Base-by-base conservation (phyloP, 345 rosid species). In the Mercurialis annua region DNA sequence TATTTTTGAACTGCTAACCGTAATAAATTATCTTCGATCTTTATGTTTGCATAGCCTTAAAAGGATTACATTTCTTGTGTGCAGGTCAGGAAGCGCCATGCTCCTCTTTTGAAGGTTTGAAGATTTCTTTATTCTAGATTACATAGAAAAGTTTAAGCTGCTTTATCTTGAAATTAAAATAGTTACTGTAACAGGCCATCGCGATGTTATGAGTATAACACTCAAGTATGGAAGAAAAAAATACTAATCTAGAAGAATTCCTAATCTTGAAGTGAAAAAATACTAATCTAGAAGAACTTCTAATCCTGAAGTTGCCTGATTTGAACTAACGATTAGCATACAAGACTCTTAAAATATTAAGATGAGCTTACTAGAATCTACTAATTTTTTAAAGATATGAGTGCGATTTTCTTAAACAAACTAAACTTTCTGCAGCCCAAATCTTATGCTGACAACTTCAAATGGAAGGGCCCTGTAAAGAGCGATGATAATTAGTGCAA, bases 361-460 rank as follows among this genome's bases (percentile, higher is more conserved):
- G 9, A 36, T 36, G 9, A 36, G 40, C 40, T 9, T 36, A n/a
- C n/a, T n/a, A n/a, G n/a, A n/a, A 36, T 36, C 5, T 36, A 36
- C 40, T 3, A 36, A 36, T 3, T 3, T 36, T 36, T 4, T 4
- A 36, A 36, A 9, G 40, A 36, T 9, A 3, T 36, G 5, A 36
- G 40, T 9, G 40, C 40, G 4, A 4, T 36, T 36, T 36, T 36
- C 8, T 40, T 9, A 40, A 40, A 40, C 10, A 2, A 3, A n/a
- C n/a, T n/a, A 40, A 40, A 24, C 23, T 42, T 24, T 8, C 61
- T 79, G 48, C 86, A 87, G 97, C 76, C 75, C 1, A 88, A 90
- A 80, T 77, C 93, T 9, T 92, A 88, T 81, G 88, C 97, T n/a
- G 96, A 88, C 73, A 92, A 92, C 88, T 92, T 90, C 85, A 88